These are phyloP conservation scores for Tetrapisispora taiwanensis DNA, from an alignment of 805 yeast species.

Conservation along the genomic window DNA sequence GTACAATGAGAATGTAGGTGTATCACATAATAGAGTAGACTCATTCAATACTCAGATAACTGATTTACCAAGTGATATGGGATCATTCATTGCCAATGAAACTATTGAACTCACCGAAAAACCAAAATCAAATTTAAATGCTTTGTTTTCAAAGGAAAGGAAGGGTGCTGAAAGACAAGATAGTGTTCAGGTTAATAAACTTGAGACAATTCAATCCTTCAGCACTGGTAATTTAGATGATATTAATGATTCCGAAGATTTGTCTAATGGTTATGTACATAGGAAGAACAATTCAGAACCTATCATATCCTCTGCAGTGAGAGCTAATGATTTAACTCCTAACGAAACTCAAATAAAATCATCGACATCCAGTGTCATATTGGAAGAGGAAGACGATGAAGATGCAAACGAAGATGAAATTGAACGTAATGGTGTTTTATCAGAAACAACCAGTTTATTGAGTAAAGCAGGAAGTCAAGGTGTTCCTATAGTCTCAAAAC, in stretches of 20 bases:
- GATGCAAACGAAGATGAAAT: conserved; percentile 1
- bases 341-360: neutral
- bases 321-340: neutral
- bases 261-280: too few species aligned
- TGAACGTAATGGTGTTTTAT: neutral
- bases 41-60: conserved; percentile 9
- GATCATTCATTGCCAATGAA: neutral
- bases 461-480: conserved; percentile 3
- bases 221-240: neutral
- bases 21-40: neutral
- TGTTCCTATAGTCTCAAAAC: conserved; percentile 17
- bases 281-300: neutral
- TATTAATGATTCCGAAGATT: neutral
- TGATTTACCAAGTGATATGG: conserved; percentile 5
- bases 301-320: neutral
- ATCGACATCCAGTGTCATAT: conserved; percentile 6
- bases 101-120: neutral
- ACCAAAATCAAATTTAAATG: neutral
- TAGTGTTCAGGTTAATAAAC: neutral
- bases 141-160: conserved; percentile 1
- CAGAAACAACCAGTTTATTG: neutral
- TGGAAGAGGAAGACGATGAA: conserved; percentile 11
- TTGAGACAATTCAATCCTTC: neutral
- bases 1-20: neutral
- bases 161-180: neutral